A percentile compares a stretch with the other conserved stretches of the same genome.
Evolutionary conservation across 208 protist genomes (phyloP).

Genomic region (Polymyxa betae): DNA sequence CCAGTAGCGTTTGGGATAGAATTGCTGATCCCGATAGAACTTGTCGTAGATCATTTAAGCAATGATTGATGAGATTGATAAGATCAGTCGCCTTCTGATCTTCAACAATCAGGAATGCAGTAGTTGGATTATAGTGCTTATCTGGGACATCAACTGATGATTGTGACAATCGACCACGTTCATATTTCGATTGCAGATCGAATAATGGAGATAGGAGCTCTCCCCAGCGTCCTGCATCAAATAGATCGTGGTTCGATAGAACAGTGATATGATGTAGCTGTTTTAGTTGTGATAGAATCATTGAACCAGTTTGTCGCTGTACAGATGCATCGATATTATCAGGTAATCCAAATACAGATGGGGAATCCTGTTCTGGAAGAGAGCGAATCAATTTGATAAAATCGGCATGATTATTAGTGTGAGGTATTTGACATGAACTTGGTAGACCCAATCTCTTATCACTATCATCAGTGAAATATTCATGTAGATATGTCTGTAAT

Average conservation of each 20-base stretch:
- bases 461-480: constrained; percentile 77
- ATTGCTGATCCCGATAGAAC: constrained; percentile 84
- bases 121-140: constrained; percentile 72
- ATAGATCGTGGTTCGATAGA: constrained; percentile 54
- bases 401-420: constrained; percentile 66
- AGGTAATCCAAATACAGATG: constrained; percentile 87
- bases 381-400: constrained; percentile 79
- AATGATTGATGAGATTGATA: constrained; percentile 78
- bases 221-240: constrained; percentile 85
- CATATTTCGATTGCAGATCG: constrained; percentile 74
- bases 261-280: constrained; percentile 77
- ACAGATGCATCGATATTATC: constrained; percentile 89
- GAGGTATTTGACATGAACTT: not conserved
- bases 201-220: constrained; percentile 81
- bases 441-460: not conserved
- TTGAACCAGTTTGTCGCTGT: constrained; percentile 78
- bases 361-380: constrained; percentile 87
- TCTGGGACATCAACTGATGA: not conserved
- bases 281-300: constrained; percentile 81
- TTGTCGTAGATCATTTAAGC: constrained; percentile 79
- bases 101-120: constrained; percentile 85
- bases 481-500: constrained; percentile 81
- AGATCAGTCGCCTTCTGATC: constrained; percentile 76
- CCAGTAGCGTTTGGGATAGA: constrained; percentile 79
- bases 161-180: not conserved